Percentiles rank a stretch among this genome's conserved stretches.
Evolutionary conservation across 805 yeast species (phyloP).

Genomic region (Wickerhamomyces bisporus): DNA sequence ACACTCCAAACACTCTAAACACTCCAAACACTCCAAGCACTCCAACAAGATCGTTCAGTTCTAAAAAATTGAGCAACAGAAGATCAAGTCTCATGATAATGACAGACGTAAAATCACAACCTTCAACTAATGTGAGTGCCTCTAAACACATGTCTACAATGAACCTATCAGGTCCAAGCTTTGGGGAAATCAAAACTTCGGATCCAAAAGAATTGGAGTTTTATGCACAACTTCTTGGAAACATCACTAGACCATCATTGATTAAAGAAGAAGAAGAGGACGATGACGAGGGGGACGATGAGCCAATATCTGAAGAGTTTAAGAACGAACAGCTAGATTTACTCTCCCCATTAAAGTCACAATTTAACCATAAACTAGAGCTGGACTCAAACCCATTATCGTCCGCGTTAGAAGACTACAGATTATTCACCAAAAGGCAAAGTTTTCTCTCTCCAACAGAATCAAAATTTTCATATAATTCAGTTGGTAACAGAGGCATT

Average conservation of each 20-base stretch:
- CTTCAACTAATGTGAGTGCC: not conserved
- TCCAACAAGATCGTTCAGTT: not conserved
- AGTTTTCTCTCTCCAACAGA: constrained; percentile 1
- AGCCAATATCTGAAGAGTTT: no score
- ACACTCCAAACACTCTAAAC: not conserved
- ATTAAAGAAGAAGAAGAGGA: not conserved
- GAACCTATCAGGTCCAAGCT: constrained; percentile 6
- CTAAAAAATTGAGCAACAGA: not conserved
- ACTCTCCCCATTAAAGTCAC: no score
- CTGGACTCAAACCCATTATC: constrained; percentile 5
- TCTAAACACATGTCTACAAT: constrained; percentile 13
- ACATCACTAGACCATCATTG: not conserved
- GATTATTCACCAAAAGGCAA: constrained; percentile 13
- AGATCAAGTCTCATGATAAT: constrained; percentile 5
- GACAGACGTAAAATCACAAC: not conserved
- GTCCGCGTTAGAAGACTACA: constrained; percentile 19
- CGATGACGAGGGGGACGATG: constrained; percentile 5
- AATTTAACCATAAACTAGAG: no score
- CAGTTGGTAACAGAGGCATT: not conserved
- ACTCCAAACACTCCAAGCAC: not conserved
- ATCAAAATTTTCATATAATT: not conserved
- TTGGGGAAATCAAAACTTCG: constrained; percentile 6
- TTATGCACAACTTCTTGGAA: constrained; percentile 9
- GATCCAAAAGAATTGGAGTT: constrained; percentile 22
- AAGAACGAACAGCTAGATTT: no score